Base-by-base conservation (phyloP, 2,329 filamentous ascomycete genomes). In the Aspergillus calidoustus region DNA sequence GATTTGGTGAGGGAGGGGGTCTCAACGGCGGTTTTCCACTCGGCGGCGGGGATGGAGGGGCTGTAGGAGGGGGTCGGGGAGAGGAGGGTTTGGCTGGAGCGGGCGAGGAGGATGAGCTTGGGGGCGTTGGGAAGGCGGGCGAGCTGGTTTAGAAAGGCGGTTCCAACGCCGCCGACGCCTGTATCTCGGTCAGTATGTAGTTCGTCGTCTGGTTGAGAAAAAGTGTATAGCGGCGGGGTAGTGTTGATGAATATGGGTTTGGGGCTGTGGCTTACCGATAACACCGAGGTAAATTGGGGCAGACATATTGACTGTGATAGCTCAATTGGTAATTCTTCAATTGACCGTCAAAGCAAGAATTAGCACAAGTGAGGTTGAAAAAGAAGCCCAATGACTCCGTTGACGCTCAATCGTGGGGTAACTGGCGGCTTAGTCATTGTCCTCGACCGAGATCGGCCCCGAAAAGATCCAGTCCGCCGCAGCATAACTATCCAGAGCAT, bases 151-250 rank as follows among this genome's bases (percentile, higher is more conserved):
- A 98, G 87, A 83, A 98, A 97, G 80, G 87, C 88, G 79, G 93
- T 93, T 73, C 95, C 95, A 64, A 98, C 95, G 67, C 94, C 94
- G 69, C 95, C 95, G 71, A 91, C 91, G 73, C 95, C 93, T 96
- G 73, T 22, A 53, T 59, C 55, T 25, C 19, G 47, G 8, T 61
- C 22, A 46, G 30, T 34, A 44, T 22, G 15, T 54, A 41, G 34
- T 15, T 2, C 15, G 34, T 41, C 15, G 11, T 41, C 4, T 41
- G 9, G 34, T 41, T 41, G 34, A 41, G 34, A 41, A 41, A 41
- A 41, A 41, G 34, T 41, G 34, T 41, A 11, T 13, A 4, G 19
- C 25, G 44, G 49, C 22, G 46, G 54, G 53, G 50, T 60, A 59
- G 62, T 30, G 59, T 55, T 38, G 23, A 19, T 11, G n/a, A 4